Evolutionary conservation across 164 flowering plant genomes (phyloP).

Genomic region (Vitis riparia): DNA sequence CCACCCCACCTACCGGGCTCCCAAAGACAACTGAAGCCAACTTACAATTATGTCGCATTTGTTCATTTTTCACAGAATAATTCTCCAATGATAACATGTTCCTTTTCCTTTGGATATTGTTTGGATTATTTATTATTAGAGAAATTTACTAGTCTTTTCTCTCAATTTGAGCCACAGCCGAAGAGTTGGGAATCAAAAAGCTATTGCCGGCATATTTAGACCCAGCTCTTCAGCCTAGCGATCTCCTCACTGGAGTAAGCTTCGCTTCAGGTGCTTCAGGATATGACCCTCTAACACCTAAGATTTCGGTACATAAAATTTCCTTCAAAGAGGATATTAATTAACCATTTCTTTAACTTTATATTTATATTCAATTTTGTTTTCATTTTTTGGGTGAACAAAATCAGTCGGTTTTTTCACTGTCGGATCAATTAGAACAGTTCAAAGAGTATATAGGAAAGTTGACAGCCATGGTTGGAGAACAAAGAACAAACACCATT

Average conservation of each 20-base stretch:
- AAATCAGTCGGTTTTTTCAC: slow-evolving; percentile 46
- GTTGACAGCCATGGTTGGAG: slow-evolving; percentile 49
- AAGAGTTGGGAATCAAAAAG: slow-evolving; percentile 45
- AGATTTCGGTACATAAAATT: slow-evolving; percentile 29
- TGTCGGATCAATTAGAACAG: slow-evolving; percentile 44
- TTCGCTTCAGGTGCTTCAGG: slow-evolving; percentile 73
- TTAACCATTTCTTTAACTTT: not conserved
- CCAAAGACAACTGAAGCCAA: not conserved
- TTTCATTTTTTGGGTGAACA: not conserved
- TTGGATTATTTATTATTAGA: no score
- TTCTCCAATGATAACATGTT: not conserved
- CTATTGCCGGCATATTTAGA: slow-evolving; percentile 59
- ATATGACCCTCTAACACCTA: slow-evolving; percentile 54
- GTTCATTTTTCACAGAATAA: no score
- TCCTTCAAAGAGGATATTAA: not conserved
- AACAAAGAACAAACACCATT: slow-evolving; percentile 41
- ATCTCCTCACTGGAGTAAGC: slow-evolving; percentile 59
- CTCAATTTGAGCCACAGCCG: slow-evolving; percentile 26
- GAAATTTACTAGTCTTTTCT: no score
- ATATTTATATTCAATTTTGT: not conserved
- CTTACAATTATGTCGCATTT: no score
- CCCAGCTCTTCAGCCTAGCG: slow-evolving; percentile 32
- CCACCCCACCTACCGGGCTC: not conserved
- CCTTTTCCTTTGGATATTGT: not conserved
- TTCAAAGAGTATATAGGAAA: slow-evolving; percentile 61